Base-by-base conservation (phyloP, 352 stramenopile species). In the Globisporangium irregulare region DNA sequence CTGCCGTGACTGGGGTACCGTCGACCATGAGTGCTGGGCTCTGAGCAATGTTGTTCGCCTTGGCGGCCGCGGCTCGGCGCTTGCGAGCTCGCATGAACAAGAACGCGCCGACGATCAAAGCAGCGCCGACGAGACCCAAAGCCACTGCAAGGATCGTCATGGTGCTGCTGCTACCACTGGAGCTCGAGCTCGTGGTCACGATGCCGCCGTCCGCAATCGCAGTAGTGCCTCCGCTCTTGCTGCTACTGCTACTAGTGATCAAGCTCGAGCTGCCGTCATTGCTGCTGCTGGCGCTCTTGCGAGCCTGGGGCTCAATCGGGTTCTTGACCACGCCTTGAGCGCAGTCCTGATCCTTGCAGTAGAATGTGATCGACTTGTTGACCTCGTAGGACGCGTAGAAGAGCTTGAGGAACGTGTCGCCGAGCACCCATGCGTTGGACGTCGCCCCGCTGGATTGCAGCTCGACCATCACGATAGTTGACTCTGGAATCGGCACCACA, bases 311-410 rank as follows among this genome's bases (percentile, higher is more conserved):
- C 27, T 67, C 50, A 2, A 62, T 46, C 22, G 62, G 62, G 36
- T 67, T 67, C 51, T 43, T 56, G 10, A 62, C 53, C 25, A 70
- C 70, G 0, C 72, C 69, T 46, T 78, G 38, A 24, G 70, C 71
- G 61, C 43, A 77, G 41, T 81, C 73, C 53, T 79, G 81, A 24
- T 90, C 78, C 5, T 79, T 61, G 61, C 86, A 92, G 67, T 93
- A 92, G 68, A 93, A 86, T 0, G 79, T 77, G 32, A 93, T 73
- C 0, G 75, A 77, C 51, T 86, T 71, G 71, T 86, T 81, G 24
- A 92, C 81, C 29, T 81, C 76, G 70, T 86, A 93, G n/a, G 68
- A 69, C 1, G 83, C 80, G 73, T 92, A 93, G 64, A 90, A 91
- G 5, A 74, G 58, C 62, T 91, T 90, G n/a, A 93, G 66, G 59